phyloP scores from a whole-genome alignment of 345 rosid genomes.

The Microcos paniculata region DNA sequence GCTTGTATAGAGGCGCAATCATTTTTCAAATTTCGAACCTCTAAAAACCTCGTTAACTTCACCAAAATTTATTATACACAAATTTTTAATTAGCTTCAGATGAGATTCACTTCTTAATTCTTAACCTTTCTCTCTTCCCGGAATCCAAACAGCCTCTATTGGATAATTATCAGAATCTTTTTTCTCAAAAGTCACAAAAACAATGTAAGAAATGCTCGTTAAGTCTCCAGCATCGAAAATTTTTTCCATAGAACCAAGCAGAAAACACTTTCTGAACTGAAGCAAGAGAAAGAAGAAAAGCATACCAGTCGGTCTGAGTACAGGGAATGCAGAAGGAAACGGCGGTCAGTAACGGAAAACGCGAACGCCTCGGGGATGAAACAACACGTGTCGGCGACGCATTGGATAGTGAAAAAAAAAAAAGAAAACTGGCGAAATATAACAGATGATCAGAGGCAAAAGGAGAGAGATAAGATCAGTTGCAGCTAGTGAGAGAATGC shows the following conservation, averaged over 20 bases:
- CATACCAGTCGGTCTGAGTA: constrained; percentile 22
- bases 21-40: constrained; percentile 20
- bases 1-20: constrained; percentile 5
- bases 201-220: background rate
- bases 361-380: background rate
- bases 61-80: background rate
- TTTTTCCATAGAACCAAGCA: constrained; percentile 21
- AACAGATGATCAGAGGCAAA: constrained; percentile 18
- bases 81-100: background rate
- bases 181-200: background rate
- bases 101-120: background rate
- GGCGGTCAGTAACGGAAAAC: constrained; percentile 16
- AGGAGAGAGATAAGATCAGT: background rate
- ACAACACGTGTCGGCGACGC: constrained; percentile 33
- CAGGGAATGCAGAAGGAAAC: constrained; percentile 23
- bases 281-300: background rate
- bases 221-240: background rate
- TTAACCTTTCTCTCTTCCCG: background rate
- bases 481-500: background rate
- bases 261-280: constrained; percentile 6
- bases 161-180: background rate
- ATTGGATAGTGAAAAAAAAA: background rate
- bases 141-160: constrained; percentile 16
- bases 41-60: constrained; percentile 4
- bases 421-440: background rate